Evolutionary conservation across 495 filamentous ascomycete species (phyloP).

Genomic region (Hypoxylon intermedium): DNA sequence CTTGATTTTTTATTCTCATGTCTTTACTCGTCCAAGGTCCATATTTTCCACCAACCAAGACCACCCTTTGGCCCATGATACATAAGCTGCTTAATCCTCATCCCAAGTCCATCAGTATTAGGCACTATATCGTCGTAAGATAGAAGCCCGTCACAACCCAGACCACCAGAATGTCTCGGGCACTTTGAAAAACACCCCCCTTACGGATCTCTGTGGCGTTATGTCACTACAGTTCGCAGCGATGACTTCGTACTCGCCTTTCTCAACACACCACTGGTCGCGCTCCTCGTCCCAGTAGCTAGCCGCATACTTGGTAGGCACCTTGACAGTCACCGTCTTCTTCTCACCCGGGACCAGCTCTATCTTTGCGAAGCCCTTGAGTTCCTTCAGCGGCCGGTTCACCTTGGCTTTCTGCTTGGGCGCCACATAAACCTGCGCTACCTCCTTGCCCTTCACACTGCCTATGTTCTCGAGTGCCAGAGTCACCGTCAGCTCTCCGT

Average conservation of each 20-base stretch:
- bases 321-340: slow-evolving; percentile 61
- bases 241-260: slow-evolving; percentile 66
- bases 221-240: slow-evolving; percentile 61
- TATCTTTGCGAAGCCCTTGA: slow-evolving; percentile 79
- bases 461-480: slow-evolving; percentile 63
- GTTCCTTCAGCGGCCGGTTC: slow-evolving; percentile 68
- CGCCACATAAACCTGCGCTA: slow-evolving; percentile 66
- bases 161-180: slow-evolving; percentile 66
- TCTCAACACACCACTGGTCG: slow-evolving; percentile 70
- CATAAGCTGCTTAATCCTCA: no score
- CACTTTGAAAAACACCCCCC: slow-evolving; percentile 57
- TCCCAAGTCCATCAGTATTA: no score
- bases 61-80: no score
- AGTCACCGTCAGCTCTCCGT: slow-evolving; percentile 53
- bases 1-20: no score
- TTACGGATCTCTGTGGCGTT: slow-evolving; percentile 47
- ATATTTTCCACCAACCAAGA: no score
- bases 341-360: slow-evolving; percentile 67
- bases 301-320: slow-evolving; percentile 66
- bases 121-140: not conserved
- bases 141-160: slow-evolving; percentile 41
- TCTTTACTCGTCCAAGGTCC: no score
- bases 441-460: slow-evolving; percentile 69
- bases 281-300: slow-evolving; percentile 76
- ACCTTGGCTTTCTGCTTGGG: slow-evolving; percentile 56